These are phyloP conservation scores for Withania somnifera DNA, from an alignment of 305 asterid genomes.

Conservation along the genomic window DNA sequence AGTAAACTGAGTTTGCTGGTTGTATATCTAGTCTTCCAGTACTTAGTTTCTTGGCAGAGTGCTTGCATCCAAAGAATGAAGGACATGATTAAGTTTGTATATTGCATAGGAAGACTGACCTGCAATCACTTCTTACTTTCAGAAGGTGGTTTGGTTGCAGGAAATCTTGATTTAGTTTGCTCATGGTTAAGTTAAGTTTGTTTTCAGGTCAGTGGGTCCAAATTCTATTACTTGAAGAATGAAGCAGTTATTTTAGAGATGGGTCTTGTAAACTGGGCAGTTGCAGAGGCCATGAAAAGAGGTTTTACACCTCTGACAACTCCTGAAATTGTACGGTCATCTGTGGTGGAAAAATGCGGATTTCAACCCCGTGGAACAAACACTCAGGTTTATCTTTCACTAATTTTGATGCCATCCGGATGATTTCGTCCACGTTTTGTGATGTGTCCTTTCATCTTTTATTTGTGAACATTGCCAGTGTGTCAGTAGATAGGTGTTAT, in stretches of 20 bases:
- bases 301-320: slow-evolving; percentile 87
- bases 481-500: not conserved
- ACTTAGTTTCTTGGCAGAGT: not conserved
- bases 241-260: slow-evolving; percentile 88
- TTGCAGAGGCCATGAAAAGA: slow-evolving; percentile 76
- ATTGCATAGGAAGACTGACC: not conserved
- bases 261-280: slow-evolving; percentile 91
- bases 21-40: not conserved
- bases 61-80: not conserved
- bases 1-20: not conserved
- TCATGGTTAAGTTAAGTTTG: not conserved
- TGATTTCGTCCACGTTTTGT: not conserved
- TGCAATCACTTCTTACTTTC: not conserved
- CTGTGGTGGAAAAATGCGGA: slow-evolving; percentile 92
- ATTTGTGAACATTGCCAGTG: not conserved
- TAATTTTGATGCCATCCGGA: not conserved
- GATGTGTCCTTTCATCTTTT: not conserved
- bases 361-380: slow-evolving; percentile 98
- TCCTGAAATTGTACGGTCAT: slow-evolving; percentile 89
- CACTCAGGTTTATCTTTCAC: slow-evolving; percentile 59
- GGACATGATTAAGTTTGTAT: not conserved
- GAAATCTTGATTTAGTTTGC: not conserved
- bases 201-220: slow-evolving; percentile 81
- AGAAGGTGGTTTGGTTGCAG: not conserved
- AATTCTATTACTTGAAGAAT: slow-evolving; percentile 90